These are phyloP conservation scores for Penicillium sp. DNA, from an alignment of 2,329 filamentous ascomycete species.

Conservation along the genomic window DNA sequence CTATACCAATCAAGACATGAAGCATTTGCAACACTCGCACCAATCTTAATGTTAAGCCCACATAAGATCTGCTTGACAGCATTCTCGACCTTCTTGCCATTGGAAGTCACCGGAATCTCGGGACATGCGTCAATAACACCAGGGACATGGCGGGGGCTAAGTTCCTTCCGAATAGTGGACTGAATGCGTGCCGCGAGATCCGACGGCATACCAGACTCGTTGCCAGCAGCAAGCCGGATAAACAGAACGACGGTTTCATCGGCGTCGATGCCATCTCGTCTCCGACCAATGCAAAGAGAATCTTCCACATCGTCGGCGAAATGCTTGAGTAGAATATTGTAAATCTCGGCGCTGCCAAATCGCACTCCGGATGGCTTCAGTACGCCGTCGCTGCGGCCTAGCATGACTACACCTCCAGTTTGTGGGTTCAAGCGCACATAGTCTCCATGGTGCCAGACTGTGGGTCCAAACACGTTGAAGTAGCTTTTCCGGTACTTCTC, in stretches of 20 bases:
- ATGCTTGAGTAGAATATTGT: slow-evolving; percentile 84
- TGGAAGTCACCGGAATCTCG: slow-evolving; percentile 86
- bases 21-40: slow-evolving; percentile 89
- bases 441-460: slow-evolving; percentile 88
- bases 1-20: slow-evolving; percentile 86
- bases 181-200: slow-evolving; percentile 65
- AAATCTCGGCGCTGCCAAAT: slow-evolving; percentile 93
- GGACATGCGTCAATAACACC: slow-evolving; percentile 76
- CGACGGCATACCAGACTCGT: slow-evolving; percentile 49
- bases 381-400: slow-evolving; percentile 88
- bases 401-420: slow-evolving; percentile 81
- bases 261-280: slow-evolving; percentile 64
- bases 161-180: slow-evolving; percentile 66
- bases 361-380: slow-evolving; percentile 88
- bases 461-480: slow-evolving; percentile 73
- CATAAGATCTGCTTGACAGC: slow-evolving; percentile 95
- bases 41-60: slow-evolving; percentile 80
- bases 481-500: slow-evolving; percentile 81
- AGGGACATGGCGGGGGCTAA: slow-evolving; percentile 88
- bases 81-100: slow-evolving; percentile 98
- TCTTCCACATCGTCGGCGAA: slow-evolving; percentile 78
- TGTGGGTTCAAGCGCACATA: slow-evolving; percentile 71
- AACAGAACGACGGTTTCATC: slow-evolving; percentile 91
- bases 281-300: slow-evolving; percentile 79
- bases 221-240: slow-evolving; percentile 63